Evolutionary conservation across 2,329 filamentous ascomycete genomes (phyloP).

Genomic region (Trichoderma sp.): DNA sequence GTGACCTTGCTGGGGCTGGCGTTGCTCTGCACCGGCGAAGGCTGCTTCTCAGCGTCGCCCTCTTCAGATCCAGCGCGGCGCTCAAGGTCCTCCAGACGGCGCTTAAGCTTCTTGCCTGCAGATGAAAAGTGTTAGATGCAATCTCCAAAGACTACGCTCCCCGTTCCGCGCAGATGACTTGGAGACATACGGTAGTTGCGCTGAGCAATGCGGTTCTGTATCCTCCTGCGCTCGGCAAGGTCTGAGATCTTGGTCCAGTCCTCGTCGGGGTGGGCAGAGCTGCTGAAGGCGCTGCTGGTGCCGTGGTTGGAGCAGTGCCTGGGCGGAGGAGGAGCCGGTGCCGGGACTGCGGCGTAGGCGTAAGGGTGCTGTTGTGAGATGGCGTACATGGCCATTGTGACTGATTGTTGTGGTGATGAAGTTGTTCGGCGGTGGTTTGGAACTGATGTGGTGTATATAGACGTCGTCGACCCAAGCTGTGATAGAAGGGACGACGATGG

Average conservation of each 20-base stretch:
- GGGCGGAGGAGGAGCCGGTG: conserved; percentile 43
- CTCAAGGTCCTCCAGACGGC: conserved; percentile 82
- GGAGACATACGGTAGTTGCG: conserved; percentile 83
- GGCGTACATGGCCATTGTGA: conserved; percentile 43
- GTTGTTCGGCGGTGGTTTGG: conserved; percentile 20
- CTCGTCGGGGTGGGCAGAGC: conserved; percentile 91
- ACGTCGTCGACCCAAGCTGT: neutral
- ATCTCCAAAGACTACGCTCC: neutral
- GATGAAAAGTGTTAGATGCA: conserved; percentile 30
- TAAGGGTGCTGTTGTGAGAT: conserved; percentile 43
- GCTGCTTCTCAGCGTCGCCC: conserved; percentile 49
- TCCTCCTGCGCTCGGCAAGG: conserved; percentile 87
- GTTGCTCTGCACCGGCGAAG: conserved; percentile 36
- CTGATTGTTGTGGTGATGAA: neutral
- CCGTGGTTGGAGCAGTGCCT: conserved; percentile 72
- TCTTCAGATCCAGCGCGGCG: conserved; percentile 66
- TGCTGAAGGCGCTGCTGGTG: conserved; percentile 93
- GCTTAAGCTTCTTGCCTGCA: conserved; percentile 88
- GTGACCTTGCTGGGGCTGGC: conserved; percentile 45
- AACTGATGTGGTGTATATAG: neutral
- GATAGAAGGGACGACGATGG: conserved; percentile 25
- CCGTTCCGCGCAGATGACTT: neutral
- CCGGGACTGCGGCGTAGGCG: conserved; percentile 37
- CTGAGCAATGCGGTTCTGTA: conserved; percentile 97
- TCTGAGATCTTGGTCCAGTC: conserved; percentile 99